Conservation (phyloP, 306 rosid genomes). For the Pyrus betulifolia region DNA sequence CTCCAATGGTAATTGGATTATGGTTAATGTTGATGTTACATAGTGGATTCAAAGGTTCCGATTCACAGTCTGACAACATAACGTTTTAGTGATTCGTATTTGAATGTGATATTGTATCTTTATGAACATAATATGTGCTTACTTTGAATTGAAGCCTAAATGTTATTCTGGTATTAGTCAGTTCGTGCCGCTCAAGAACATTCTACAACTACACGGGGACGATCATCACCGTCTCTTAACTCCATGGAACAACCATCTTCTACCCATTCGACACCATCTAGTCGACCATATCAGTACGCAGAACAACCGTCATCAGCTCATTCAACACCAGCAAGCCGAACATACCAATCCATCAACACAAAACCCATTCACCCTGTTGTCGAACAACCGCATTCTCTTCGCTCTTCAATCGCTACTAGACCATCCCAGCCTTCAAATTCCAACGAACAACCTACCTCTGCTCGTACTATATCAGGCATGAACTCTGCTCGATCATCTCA, state of each 20-base stretch:
- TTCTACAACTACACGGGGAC: conserved; percentile 28
- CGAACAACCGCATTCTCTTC: conserved; percentile 1
- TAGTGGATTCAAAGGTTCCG: neutral
- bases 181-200: conserved; percentile 53
- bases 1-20: conserved; percentile 40
- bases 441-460: neutral
- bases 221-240: conserved; percentile 26
- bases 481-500: neutral
- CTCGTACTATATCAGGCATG: neutral
- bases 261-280: conserved; percentile 23
- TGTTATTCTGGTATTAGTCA: conserved; percentile 22
- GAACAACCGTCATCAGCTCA: conserved; percentile 17
- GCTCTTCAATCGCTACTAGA: neutral
- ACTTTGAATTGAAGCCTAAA: neutral
- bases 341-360: neutral
- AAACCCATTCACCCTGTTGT: neutral
- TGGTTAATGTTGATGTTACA: neutral
- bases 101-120: neutral
- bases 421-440: neutral
- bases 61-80: neutral
- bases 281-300: conserved; percentile 25
- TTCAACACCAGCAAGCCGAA: neutral
- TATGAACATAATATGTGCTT: neutral
- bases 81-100: neutral
- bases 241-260: conserved; percentile 43